Evolutionary conservation across 2,329 filamentous ascomycete genomes (phyloP), one percentile per base, ranked within the genome.

Genomic region (Epichloe brachyelytri): DNA sequence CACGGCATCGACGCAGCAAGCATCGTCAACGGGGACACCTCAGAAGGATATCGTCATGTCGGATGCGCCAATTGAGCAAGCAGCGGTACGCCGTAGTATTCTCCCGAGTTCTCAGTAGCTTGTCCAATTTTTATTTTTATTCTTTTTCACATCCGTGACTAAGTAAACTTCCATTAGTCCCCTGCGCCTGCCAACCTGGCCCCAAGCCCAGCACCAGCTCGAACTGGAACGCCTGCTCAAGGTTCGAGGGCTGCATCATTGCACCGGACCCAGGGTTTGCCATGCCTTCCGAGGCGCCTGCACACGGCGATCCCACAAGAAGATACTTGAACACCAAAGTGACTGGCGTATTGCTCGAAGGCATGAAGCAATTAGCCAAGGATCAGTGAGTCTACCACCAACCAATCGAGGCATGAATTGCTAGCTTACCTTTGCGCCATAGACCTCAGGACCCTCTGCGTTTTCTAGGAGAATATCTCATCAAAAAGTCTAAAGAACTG

Each of bases 251-350:
- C 79, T 10, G 71, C 75, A 7, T 82, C 78, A 33, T 74, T 71
- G 45, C 77, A 80, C 53, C 78, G 3, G 78, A 82, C 54, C 57
- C 71, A 4, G 65, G 66, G 26, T 72, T 71, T 57, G 66, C 69
- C n/a, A 75, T 83, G 64, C 81, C 81, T 1, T 66, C 74, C 12
- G 77, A 83, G 60, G 75, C 80, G 14, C 73, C 78, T 1, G 67
- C 75, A 1, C 82, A 87, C 60, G 84, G 85, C 45, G 85, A 84
- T 20, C 80, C 82, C 1, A 80, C 80, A 5, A 77, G 85, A 43
- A 76, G 79, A 59, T 89, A 88, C 63, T 67, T 89, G 58, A 88
- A 88, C 61, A 74, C 76, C 46, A 86, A 82, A 59, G 77, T 89
- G 40, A 85, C 83, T 0, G 78, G 78, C 1, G 75, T 78, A 26